These are phyloP conservation scores for Phylloporus sp. DNA, from an alignment of 768 basidiomycete species.

Conservation along the genomic window DNA sequence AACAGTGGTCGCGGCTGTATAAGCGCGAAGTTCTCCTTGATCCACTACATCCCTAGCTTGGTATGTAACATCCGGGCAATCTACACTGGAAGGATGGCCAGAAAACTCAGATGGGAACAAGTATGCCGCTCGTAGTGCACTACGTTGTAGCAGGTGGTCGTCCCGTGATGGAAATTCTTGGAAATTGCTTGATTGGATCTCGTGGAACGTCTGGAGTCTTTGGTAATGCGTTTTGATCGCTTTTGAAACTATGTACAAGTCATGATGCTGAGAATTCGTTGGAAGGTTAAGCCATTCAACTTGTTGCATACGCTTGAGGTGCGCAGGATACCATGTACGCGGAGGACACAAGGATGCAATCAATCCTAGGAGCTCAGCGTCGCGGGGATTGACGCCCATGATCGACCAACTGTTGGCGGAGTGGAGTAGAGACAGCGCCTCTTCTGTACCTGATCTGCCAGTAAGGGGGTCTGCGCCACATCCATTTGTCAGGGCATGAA, in stretches of 20 bases:
- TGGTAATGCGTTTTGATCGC: conserved; percentile 27
- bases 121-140: conserved; percentile 1
- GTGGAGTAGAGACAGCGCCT: conserved; percentile 35
- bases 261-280: conserved; percentile 29
- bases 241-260: conserved; percentile 18
- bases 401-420: conserved; percentile 39
- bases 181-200: not conserved
- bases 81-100: not conserved
- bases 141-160: conserved; percentile 12
- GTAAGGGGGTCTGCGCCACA: conserved; percentile 43
- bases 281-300: conserved; percentile 27
- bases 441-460: conserved; percentile 2
- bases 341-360: conserved; percentile 34
- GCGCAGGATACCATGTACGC: conserved; percentile 36
- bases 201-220: conserved; percentile 11
- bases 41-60: conserved; percentile 3
- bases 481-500: conserved; percentile 43
- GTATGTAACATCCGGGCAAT: conserved; percentile 2
- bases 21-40: conserved; percentile 10
- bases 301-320: conserved; percentile 37
- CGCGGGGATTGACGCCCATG: conserved; percentile 26
- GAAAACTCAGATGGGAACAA: conserved; percentile 3
- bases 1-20: conserved; percentile 6
- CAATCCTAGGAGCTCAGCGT: conserved; percentile 27
- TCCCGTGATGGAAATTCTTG: conserved; percentile 2